Evolutionary conservation across 768 basidiomycete species (phyloP), one percentile per base, ranked within the genome.

Genomic region (Lactarius hatsudake): DNA sequence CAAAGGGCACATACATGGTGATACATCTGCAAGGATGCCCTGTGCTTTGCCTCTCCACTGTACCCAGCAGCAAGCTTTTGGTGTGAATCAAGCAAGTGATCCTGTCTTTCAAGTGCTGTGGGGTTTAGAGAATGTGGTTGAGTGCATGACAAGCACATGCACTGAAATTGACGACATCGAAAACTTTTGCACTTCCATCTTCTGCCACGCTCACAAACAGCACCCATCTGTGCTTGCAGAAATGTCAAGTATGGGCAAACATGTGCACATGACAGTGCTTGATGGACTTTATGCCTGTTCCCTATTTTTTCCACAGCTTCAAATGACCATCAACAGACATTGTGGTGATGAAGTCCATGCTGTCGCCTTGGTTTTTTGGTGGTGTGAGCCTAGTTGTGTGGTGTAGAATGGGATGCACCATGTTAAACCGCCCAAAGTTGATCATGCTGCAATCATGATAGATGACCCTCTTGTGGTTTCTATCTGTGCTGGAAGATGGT

Each of bases 391-490:
- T n/a, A n/a, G 6, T 26, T 48, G 54, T 12, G 9, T 32, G 3
- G 7, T 3, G 32, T 32, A 32, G 32, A 32, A 26, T 28, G 13
- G 20, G 18, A 76, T 87, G 65, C 62, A 96, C 95, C 86, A 91
- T 20, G 97, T 98, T 72, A 94, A n/a, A n/a, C n/a, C 88, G 28
- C 91, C 86, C 43, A 71, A 92, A 96, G 74, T 94, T 96, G 68
- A 98, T 82, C 42, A 87, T 84, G n/a, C n/a, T n/a, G n/a, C n/a
- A n/a, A 69, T 98, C 96, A 58, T 95, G 82, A 76, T 99, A 97
- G 97, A 99, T 98, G 79, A 98, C 98, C 66, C 91, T 95, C 80
- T 96, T 95, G 81, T 88, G 90, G 79, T 99, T 98, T 71, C 97
- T 88, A 77, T 98, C 93, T 61, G 94, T 85, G 71, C 87, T 86